These are phyloP conservation scores for Phytophthora citricola DNA, from an alignment of 352 stramenopile genomes.

Conservation along the genomic window DNA sequence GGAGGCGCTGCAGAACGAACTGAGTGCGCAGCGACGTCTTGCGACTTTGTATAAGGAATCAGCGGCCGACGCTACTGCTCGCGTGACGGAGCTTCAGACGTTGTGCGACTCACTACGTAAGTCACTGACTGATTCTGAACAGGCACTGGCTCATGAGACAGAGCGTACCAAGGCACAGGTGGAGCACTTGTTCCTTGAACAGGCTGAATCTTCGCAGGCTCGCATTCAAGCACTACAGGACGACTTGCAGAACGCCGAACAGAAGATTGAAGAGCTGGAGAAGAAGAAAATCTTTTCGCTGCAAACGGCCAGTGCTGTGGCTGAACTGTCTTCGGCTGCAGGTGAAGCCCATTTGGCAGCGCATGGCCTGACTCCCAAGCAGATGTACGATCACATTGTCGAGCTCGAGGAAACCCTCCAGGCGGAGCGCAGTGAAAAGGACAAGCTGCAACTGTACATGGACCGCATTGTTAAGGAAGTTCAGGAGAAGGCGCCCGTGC, in stretches of 20 bases:
- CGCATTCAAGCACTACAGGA: constrained; percentile 64
- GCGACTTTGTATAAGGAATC: constrained; percentile 81
- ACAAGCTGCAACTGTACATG: constrained; percentile 91
- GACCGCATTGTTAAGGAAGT: constrained; percentile 94
- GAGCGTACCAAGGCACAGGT: constrained; percentile 75
- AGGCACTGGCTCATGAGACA: constrained; percentile 65
- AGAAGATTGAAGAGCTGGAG: constrained; percentile 62
- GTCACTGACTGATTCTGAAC: constrained; percentile 64
- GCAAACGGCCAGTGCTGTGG: constrained; percentile 58
- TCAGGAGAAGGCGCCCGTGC: constrained; percentile 90
- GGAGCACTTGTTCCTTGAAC: constrained; percentile 78
- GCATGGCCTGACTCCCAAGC: constrained; percentile 82
- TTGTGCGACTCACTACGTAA: constrained; percentile 64
- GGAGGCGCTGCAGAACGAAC: constrained; percentile 70
- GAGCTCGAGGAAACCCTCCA: constrained; percentile 87
- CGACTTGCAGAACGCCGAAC: constrained; percentile 60
- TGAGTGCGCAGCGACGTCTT: constrained; percentile 72
- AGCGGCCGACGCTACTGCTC: constrained; percentile 54
- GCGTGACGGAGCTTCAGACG: constrained; percentile 62
- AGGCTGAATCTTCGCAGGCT: constrained; percentile 59
- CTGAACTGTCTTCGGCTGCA: constrained; percentile 65
- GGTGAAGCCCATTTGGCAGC: constrained; percentile 70
- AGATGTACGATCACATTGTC: constrained; percentile 91
- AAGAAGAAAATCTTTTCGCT: constrained; percentile 68
- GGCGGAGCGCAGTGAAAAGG: constrained; percentile 81